Evolutionary conservation across 202 grass and related monocot species (phyloP).

Genomic region (Brachypodium distachyon): DNA sequence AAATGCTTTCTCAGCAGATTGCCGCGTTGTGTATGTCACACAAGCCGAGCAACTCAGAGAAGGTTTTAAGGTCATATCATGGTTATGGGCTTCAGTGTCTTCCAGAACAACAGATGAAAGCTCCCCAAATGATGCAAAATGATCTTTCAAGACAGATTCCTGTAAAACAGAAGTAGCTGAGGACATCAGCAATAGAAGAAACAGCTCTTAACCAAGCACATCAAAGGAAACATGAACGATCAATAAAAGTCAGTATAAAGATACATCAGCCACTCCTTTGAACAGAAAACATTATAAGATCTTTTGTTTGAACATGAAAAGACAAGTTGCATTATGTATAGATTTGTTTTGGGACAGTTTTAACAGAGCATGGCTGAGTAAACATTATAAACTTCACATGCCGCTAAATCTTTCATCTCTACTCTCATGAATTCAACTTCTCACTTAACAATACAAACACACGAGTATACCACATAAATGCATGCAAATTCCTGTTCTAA

Average conservation of each 20-base stretch:
- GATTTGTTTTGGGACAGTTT: neutral
- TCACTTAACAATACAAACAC: neutral
- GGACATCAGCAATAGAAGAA: constrained; percentile 16
- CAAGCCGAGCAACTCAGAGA: constrained; percentile 51
- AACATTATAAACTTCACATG: neutral
- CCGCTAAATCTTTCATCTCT: neutral
- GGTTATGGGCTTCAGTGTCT: constrained; percentile 44
- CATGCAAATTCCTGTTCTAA: neutral
- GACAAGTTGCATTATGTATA: neutral
- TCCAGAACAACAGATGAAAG: constrained; percentile 73
- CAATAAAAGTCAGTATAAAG: neutral
- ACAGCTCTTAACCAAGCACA: constrained; percentile 9
- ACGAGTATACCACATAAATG: neutral
- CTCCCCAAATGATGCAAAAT: constrained; percentile 87
- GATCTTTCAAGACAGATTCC: constrained; percentile 74
- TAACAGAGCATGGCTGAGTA: neutral
- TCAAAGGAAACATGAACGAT: constrained; percentile 3
- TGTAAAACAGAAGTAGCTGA: constrained; percentile 35
- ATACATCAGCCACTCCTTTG: neutral
- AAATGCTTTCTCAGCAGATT: constrained; percentile 86
- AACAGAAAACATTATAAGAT: neutral
- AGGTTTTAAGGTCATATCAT: constrained; percentile 46
- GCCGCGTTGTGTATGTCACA: constrained; percentile 61
- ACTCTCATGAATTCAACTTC: neutral
- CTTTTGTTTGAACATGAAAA: neutral